A percentile compares a stretch with the other conserved stretches of the same genome.
Conservation (phyloP, 352 stramenopile species). For the Globisporangium nagaii region DNA sequence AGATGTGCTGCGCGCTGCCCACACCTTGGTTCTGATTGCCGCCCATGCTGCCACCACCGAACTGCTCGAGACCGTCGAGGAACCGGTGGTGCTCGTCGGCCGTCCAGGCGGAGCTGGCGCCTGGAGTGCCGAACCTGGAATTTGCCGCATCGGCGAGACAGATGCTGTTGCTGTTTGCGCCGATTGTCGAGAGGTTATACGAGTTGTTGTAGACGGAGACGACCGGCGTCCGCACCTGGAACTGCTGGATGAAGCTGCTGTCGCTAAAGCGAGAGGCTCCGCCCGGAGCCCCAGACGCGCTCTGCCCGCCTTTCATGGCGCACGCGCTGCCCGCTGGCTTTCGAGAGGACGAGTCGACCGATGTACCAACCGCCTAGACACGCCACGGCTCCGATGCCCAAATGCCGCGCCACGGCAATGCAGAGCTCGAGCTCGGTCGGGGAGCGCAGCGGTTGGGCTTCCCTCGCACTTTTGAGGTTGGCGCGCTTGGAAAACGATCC, state of each 20-base stretch:
- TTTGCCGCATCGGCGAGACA: too few relatives aligned
- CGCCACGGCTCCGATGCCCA: neutral
- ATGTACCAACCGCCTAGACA: too few relatives aligned
- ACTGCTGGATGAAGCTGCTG: neutral
- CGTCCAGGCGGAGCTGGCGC: constrained; percentile 27
- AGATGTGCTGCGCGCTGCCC: constrained; percentile 32
- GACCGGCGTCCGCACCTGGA: constrained; percentile 3
- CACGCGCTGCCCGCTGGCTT: neutral
- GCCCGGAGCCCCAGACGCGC: neutral
- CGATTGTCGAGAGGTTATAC: constrained; percentile 19
- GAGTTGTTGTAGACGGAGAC: constrained; percentile 12
- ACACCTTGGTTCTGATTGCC: constrained; percentile 7
- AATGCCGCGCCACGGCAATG: too few relatives aligned
- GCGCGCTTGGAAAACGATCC: too few relatives aligned
- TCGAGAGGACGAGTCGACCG: neutral
- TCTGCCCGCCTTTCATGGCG: constrained; percentile 2
- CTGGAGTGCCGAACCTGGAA: neutral
- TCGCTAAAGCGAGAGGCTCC: neutral
- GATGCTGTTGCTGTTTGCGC: constrained; percentile 12
- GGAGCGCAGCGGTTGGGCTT: too few relatives aligned
- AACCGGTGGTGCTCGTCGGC: constrained; percentile 66
- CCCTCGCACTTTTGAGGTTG: too few relatives aligned
- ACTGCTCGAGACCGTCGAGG: constrained; percentile 57
- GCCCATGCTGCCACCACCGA: constrained; percentile 22
- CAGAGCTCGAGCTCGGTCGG: too few relatives aligned